A percentile compares a stretch with the other conserved stretches of the same genome.
Conservation (phyloP, 257 asterid species). For the Phtheirospermum japonicum region DNA sequence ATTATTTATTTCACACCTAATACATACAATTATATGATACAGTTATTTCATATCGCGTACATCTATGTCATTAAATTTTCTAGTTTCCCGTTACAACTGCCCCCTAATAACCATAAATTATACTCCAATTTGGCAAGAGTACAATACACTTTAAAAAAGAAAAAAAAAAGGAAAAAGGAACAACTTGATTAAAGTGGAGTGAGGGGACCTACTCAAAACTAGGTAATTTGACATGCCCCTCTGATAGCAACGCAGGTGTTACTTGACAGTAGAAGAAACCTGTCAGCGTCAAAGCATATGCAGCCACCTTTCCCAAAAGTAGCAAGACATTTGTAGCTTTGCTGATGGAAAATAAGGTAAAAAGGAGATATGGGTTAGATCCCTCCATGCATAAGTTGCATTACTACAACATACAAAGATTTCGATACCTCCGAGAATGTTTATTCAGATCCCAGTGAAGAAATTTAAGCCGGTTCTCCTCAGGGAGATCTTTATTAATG, state of each 20-base stretch:
- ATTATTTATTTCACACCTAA: too few relatives aligned
- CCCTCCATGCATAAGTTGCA: slow-evolving; percentile 19
- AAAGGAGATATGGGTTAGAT: slow-evolving; percentile 31
- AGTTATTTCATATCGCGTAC: too few relatives aligned
- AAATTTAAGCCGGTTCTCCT: slow-evolving; percentile 83
- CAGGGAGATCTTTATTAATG: slow-evolving; percentile 74
- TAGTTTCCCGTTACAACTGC: too few relatives aligned
- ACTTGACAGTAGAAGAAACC: slow-evolving; percentile 75
- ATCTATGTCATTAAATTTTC: too few relatives aligned
- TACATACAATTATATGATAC: too few relatives aligned
- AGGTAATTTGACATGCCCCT: slow-evolving; percentile 46
- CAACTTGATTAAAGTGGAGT: slow-evolving; percentile 11
- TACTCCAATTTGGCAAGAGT: not conserved
- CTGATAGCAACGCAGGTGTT: slow-evolving; percentile 39
- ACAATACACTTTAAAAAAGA: not conserved
- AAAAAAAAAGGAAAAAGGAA: not conserved
- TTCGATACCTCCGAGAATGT: slow-evolving; percentile 81
- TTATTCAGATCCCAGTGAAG: slow-evolving; percentile 96
- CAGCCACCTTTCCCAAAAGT: slow-evolving; percentile 87
- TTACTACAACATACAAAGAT: slow-evolving; percentile 19
- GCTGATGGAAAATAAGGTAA: slow-evolving; percentile 46
- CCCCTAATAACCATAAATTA: not conserved
- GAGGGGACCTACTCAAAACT: slow-evolving; percentile 46
- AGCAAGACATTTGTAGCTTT: slow-evolving; percentile 78
- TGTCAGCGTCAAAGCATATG: slow-evolving; percentile 83